Conservation (phyloP, 1,284 basidiomycete genomes). For the Takashimella koratensis region DNA sequence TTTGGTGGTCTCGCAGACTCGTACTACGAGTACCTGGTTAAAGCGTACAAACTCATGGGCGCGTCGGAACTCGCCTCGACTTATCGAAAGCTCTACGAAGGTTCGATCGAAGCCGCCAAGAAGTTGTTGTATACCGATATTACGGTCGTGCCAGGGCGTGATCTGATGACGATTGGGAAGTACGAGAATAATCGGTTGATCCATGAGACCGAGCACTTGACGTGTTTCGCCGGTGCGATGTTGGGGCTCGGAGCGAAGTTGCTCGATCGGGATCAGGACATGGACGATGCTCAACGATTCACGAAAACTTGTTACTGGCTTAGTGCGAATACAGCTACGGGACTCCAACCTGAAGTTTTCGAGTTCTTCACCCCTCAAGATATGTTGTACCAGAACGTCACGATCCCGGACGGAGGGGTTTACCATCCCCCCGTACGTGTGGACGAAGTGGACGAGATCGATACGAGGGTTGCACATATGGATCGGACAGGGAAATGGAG, state of each 20-base stretch:
- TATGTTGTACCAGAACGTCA: slow-evolving; percentile 32
- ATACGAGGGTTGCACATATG: slow-evolving; percentile 8
- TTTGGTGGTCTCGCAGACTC: slow-evolving; percentile 53
- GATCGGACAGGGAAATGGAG: slow-evolving; percentile 22
- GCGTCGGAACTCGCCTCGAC: slow-evolving; percentile 42
- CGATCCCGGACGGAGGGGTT: slow-evolving; percentile 11
- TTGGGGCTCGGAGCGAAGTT: slow-evolving; percentile 54
- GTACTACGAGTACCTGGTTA: slow-evolving; percentile 58
- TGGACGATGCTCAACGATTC: slow-evolving; percentile 47
- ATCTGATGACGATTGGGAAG: slow-evolving; percentile 47
- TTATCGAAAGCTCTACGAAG: slow-evolving; percentile 53
- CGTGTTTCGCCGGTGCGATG: slow-evolving; percentile 58
- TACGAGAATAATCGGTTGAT: slow-evolving; percentile 26
- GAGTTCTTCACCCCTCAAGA: slow-evolving; percentile 35
- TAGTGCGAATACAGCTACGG: slow-evolving; percentile 46
- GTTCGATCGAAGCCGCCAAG: slow-evolving; percentile 51
- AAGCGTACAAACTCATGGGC: slow-evolving; percentile 53
- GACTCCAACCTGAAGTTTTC: slow-evolving; percentile 49
- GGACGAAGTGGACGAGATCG: slow-evolving; percentile 3
- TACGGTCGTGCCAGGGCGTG: slow-evolving; percentile 46
- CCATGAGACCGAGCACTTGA: slow-evolving; percentile 40
- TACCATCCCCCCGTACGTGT: slow-evolving; percentile 19
- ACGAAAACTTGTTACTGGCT: slow-evolving; percentile 56
- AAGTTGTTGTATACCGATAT: slow-evolving; percentile 49
- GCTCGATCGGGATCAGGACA: slow-evolving; percentile 49